Evolutionary conservation across 306 rosid species (phyloP), one percentile per base, ranked within the genome.

Genomic region (Begonia loranthoides): DNA sequence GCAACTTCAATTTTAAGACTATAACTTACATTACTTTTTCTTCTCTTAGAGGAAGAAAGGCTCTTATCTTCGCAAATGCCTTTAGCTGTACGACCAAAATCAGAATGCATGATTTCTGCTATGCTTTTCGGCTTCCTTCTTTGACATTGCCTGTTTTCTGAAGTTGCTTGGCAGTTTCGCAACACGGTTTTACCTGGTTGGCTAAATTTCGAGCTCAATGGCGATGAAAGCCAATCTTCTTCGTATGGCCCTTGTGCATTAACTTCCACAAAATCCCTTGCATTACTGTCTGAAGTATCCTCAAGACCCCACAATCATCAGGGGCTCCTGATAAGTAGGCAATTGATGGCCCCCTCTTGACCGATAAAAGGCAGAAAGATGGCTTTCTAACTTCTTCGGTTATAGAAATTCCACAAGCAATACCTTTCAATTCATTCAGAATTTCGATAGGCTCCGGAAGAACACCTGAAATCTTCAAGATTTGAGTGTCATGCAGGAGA

Each of bases 41-140:
- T 70, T 34, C 63, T 64, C 40, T 9, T 51, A 38, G 57, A 53
- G n/a, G 17, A 57, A 1, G 14, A 19, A 50, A 44, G 58, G 28
- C 12, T 68, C 54, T 21, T 67, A 44, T 48, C 54, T 46, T 74
- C 65, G 28, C 52, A 56, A n/a, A n/a, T n/a, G n/a, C n/a, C n/a
- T n/a, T n/a, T n/a, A n/a, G n/a, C n/a, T n/a, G n/a, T n/a, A n/a
- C n/a, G n/a, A n/a, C n/a, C n/a, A n/a, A 16, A 41, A 49, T 67
- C 66, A 46, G 48, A 76, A 57, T 63, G 78, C 68, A 87, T 64
- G 58, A 87, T 70, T 64, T 83, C 84, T 16, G 90, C 87, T 48
- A 87, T 80, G 65, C 75, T 79, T 68, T 79, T 83, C 75, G 75
- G 80, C 69, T 87, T 87, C 71, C 94, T 83, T 54, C 69, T 58